Percentiles rank a stretch among this genome's conserved stretches.
Evolutionary conservation across 805 yeast species (phyloP).

Genomic region (Nakazawaea ishiwadae): DNA sequence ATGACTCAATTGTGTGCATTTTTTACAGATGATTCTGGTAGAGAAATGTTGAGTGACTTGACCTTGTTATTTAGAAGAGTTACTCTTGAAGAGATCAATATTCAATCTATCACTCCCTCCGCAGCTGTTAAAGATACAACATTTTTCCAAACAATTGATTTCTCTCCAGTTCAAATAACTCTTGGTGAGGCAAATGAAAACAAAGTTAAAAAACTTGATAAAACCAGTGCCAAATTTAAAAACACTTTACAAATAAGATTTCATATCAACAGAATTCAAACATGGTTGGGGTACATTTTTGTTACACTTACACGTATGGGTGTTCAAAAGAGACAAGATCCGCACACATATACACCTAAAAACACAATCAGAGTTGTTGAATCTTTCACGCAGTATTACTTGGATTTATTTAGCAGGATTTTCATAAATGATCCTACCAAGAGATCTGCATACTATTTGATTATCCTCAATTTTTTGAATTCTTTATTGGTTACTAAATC

Average conservation of each 20-base stretch:
- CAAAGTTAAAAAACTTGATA: conserved; percentile 31
- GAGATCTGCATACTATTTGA: conserved; percentile 21
- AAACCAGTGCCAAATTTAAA: conserved; percentile 55
- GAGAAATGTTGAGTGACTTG: conserved; percentile 34
- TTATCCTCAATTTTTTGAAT: conserved; percentile 26
- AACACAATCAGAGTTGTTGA: conserved; percentile 21
- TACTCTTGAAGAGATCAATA: conserved; percentile 51
- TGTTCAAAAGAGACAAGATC: conserved; percentile 41
- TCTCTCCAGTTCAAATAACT: conserved; percentile 38
- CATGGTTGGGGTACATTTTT: conserved; percentile 29
- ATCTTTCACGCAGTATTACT: conserved; percentile 19
- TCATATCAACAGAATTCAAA: conserved; percentile 43
- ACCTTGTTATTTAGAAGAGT: conserved; percentile 45
- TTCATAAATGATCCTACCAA: conserved; percentile 19
- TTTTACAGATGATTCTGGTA: conserved; percentile 38
- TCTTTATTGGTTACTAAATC: conserved; percentile 29
- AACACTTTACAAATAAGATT: conserved; percentile 55
- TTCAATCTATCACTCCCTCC: conserved; percentile 45
- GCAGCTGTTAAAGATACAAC: conserved; percentile 42
- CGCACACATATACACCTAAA: conserved; percentile 22
- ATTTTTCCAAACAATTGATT: conserved; percentile 25
- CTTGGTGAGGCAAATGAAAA: conserved; percentile 34
- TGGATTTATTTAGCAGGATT: conserved; percentile 16
- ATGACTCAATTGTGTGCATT: conserved; percentile 34
- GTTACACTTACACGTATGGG: conserved; percentile 24